phyloP scores from a whole-genome alignment of 2,329 filamentous ascomycete genomes.

The Apiospora hydei region DNA sequence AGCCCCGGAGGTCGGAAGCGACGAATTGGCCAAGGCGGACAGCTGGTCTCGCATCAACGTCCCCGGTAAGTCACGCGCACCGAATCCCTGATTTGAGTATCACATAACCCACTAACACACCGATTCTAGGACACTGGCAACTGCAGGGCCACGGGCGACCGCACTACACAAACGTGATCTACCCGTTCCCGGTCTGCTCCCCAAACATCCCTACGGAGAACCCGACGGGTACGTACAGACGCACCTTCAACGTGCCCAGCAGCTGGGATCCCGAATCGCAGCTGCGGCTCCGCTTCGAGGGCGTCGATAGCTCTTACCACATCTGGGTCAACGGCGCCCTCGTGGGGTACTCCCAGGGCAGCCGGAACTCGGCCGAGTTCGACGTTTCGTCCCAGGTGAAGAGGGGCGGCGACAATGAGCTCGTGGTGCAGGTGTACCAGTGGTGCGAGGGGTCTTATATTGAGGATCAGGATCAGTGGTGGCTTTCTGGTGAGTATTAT shows the following conservation, averaged over 20 bases:
- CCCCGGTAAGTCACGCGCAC: constrained; percentile 50
- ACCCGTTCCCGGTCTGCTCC: constrained; percentile 70
- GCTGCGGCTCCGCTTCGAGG: constrained; percentile 72
- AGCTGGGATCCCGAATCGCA: constrained; percentile 54
- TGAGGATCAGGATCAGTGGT: constrained; percentile 76
- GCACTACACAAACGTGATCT: constrained; percentile 74
- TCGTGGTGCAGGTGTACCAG: constrained; percentile 73
- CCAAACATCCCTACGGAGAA: constrained; percentile 69
- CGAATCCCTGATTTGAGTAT: not conserved
- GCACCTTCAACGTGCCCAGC: constrained; percentile 60
- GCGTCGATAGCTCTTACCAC: constrained; percentile 75
- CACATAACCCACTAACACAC: not conserved
- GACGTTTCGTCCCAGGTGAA: constrained; percentile 63
- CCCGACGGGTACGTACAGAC: constrained; percentile 68
- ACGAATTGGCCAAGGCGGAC: constrained; percentile 32
- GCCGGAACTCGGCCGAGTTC: constrained; percentile 73
- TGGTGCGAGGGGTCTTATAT: constrained; percentile 75
- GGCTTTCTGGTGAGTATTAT: constrained; percentile 60
- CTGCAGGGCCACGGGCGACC: constrained; percentile 71
- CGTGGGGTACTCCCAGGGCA: constrained; percentile 73
- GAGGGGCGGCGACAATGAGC: constrained; percentile 54
- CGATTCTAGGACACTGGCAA: constrained; percentile 63
- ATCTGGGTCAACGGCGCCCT: constrained; percentile 70
- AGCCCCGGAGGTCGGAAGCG: constrained; percentile 48
- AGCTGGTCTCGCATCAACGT: constrained; percentile 63